Conservation (phyloP, 768 basidiomycete genomes). For the Lentinula aciculospora region DNA sequence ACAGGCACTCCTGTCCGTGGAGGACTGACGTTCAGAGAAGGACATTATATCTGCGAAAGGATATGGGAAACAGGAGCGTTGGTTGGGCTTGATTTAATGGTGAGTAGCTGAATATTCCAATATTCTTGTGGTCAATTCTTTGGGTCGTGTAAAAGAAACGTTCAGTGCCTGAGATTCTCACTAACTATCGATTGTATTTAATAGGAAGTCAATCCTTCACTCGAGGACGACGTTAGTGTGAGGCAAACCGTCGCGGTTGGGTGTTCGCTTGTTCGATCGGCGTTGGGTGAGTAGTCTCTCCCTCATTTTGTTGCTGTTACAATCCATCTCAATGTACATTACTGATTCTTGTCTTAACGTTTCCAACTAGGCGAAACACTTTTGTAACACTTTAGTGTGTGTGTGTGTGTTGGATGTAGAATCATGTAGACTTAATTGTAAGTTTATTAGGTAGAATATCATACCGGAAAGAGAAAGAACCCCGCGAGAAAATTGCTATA, state of each 20-base stretch:
- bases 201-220: constrained; percentile 95
- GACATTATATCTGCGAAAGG: constrained; percentile 96
- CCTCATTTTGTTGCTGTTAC: no score
- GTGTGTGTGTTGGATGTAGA: no score
- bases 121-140: no score
- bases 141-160: no score
- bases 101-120: constrained; percentile 30
- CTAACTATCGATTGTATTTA: background rate
- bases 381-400: no score
- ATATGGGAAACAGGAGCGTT: constrained; percentile 90
- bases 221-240: constrained; percentile 70
- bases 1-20: constrained; percentile 94
- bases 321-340: no score
- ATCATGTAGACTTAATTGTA: no score
- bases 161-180: no score
- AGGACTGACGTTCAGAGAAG: constrained; percentile 93
- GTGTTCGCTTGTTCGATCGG: constrained; percentile 77
- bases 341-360: no score
- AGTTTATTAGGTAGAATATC: no score
- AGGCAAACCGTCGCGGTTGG: constrained; percentile 88
- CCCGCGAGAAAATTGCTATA: no score
- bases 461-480: no score
- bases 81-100: constrained; percentile 93
- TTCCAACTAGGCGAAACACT: constrained; percentile 36
- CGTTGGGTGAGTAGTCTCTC: constrained; percentile 54